Evolutionary conservation across 495 filamentous ascomycete genomes (phyloP).

Genomic region (Letharia lupina): DNA sequence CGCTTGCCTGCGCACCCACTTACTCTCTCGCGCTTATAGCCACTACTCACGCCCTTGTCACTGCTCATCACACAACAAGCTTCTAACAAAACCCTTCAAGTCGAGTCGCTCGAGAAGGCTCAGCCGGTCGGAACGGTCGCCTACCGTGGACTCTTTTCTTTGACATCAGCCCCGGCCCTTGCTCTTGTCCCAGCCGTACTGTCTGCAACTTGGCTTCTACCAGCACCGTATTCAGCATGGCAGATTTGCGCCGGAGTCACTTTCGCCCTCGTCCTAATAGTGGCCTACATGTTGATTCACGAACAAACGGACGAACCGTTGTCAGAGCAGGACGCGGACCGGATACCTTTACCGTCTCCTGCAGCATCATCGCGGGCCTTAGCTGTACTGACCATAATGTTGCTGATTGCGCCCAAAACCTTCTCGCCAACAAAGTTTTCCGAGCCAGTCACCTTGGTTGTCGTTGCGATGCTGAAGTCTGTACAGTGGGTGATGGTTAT

Average conservation of each 20-base stretch:
- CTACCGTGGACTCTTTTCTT: background rate
- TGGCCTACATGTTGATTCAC: background rate
- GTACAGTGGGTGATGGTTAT: background rate
- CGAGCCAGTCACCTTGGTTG: background rate
- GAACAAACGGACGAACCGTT: background rate
- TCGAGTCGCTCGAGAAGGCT: background rate
- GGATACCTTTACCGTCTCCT: constrained; percentile 3
- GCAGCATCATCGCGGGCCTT: constrained; percentile 5
- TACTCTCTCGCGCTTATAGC: background rate
- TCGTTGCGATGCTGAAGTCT: background rate
- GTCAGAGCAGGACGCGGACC: background rate
- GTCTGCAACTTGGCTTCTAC: constrained; percentile 8
- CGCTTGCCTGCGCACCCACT: background rate
- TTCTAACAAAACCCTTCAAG: background rate
- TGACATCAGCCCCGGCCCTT: background rate
- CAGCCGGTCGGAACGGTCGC: background rate
- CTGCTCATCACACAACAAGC: background rate
- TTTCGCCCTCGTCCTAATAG: background rate
- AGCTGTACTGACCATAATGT: background rate
- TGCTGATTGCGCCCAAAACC: background rate
- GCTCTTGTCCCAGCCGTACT: background rate
- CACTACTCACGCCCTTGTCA: background rate
- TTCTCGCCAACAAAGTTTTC: background rate
- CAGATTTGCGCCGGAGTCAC: background rate
- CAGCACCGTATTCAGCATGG: constrained; percentile 1